These are phyloP conservation scores for Triticum urartu DNA, from an alignment of 176 grass and related monocot genomes.

Conservation along the genomic window DNA sequence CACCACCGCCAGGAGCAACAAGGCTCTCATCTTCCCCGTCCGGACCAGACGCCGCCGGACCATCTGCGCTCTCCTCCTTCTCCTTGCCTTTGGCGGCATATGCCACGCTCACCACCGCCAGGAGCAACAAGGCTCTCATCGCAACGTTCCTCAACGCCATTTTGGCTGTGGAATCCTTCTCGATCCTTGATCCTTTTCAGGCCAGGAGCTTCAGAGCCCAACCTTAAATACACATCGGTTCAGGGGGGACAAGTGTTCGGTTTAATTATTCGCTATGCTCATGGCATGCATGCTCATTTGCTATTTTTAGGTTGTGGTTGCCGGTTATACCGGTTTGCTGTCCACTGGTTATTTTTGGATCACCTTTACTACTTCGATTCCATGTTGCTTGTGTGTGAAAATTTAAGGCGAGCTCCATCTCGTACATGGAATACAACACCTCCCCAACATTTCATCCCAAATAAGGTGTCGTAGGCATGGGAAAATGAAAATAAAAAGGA, in stretches of 20 bases:
- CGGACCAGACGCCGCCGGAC: background rate
- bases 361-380: no score
- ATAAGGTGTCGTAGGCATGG: no score
- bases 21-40: no score
- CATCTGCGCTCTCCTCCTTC: background rate
- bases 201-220: background rate
- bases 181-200: background rate
- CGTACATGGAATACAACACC: no score
- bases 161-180: background rate
- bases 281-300: background rate
- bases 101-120: slow-evolving; percentile 4
- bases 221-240: background rate
- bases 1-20: background rate
- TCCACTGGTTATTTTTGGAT: background rate
- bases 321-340: background rate
- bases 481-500: no score
- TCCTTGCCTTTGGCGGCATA: slow-evolving; percentile 8
- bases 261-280: background rate
- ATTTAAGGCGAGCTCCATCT: no score
- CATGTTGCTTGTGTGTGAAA: no score
- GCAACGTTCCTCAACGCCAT: slow-evolving; percentile 7
- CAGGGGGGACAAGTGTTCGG: background rate
- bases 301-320: background rate
- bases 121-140: background rate
- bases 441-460: no score